Evolutionary conservation across 768 basidiomycete genomes (phyloP), one percentile per base, ranked within the genome.

Genomic region (Mrakia hoshinonis): DNA sequence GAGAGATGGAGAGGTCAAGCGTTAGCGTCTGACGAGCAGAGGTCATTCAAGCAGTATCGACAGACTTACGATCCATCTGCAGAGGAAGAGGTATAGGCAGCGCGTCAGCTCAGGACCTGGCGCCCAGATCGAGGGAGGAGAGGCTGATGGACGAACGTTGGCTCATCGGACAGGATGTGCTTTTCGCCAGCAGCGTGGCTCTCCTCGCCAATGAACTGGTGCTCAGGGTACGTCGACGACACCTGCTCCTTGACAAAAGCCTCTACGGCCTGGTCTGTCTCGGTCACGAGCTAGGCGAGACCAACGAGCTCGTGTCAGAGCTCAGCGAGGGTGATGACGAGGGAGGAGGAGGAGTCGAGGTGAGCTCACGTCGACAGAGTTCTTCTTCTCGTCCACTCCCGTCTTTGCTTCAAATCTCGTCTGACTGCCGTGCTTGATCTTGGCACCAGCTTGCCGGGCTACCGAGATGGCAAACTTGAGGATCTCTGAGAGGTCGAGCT

Each of bases 201-300:
- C 81, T 98, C 95, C 78, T 99, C 95, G 69, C 95, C 95, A 71
- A 97, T 91, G 80, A 79, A 95, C 74, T 87, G 82, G 79, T 91
- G 94, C 2, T 80, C 74, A 0, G 92, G 91, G 78, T 90, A 94
- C 10, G 18, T 58, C 6, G 48, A 10, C 6, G 47, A 31, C n/a
- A 73, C 54, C 26, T 31, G 24, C 36, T 51, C 9, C 2, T 58
- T 60, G 22, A 67, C 52, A 49, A 68, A 73, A 24, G 61, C 67
- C 47, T 73, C 72, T 36, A 73, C 94, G 55, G 84, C 86, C 47
- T 93, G 88, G 79, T 98, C 94, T 76, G 91, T 96, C 80, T 94
- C 89, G 0, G 94, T 98, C 31, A 98, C 94, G 39, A 97, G 82
- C 80, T 81, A 74, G 5, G 43, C 9, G n/a, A 52, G 22, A 62